Percentiles rank a stretch among this genome's conserved stretches.
Conservation (phyloP, 2,329 filamentous ascomycete species). For the Corynespora cassiicola region DNA sequence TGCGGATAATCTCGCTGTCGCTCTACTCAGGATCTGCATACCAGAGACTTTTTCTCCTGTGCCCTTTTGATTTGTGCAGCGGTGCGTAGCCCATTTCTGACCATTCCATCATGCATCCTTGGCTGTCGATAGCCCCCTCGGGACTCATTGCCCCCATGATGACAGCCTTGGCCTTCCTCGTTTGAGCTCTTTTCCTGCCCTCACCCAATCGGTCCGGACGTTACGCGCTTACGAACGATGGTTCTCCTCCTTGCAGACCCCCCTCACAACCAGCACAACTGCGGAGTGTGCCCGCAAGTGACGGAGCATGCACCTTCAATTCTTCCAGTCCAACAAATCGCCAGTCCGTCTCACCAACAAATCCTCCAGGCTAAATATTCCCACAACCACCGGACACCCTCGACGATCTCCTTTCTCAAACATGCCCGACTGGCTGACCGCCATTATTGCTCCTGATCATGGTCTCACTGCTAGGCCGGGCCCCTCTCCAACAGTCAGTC, state of each 20-base stretch:
- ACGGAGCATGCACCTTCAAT: slow-evolving; percentile 1
- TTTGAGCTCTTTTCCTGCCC: too few relatives aligned
- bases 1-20: slow-evolving; percentile 8
- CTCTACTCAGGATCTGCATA: slow-evolving; percentile 16
- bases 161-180: too few relatives aligned
- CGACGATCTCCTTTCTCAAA: slow-evolving; percentile 8
- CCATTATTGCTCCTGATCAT: slow-evolving; percentile 4
- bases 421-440: slow-evolving; percentile 11
- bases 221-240: slow-evolving; percentile 9
- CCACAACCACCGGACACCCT: slow-evolving; percentile 4
- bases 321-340: slow-evolving; percentile 3
- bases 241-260: not conserved
- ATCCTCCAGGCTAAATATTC: slow-evolving; percentile 21
- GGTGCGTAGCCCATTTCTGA: too few relatives aligned
- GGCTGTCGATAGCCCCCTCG: too few relatives aligned
- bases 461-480: slow-evolving; percentile 4
- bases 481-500: slow-evolving; percentile 13
- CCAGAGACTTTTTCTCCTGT: slow-evolving; percentile 23
- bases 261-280: not conserved
- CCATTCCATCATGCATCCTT: too few relatives aligned
- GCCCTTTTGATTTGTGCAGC: too few relatives aligned
- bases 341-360: slow-evolving; percentile 20
- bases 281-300: not conserved
- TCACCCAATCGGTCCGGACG: slow-evolving; percentile 9
- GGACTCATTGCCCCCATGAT: too few relatives aligned